Conservation (phyloP, 2,329 filamentous ascomycete species). For the Verruconis gallopava region DNA sequence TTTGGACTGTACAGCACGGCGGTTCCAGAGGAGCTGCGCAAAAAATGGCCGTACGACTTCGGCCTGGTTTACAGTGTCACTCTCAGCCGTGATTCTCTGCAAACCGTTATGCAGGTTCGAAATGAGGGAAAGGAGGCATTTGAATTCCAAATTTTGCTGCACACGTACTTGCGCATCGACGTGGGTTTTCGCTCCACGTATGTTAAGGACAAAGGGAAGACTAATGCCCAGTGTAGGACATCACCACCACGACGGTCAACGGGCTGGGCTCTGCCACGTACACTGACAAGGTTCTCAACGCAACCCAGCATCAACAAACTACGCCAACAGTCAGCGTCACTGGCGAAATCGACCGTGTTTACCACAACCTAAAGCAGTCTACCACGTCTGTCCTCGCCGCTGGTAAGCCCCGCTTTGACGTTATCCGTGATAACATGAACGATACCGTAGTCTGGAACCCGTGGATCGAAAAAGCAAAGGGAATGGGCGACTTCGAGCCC, state of each 20-base stretch:
- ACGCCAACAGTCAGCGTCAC: slow-evolving; percentile 54
- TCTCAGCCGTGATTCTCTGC: slow-evolving; percentile 58
- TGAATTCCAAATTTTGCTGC: slow-evolving; percentile 83
- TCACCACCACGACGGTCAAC: slow-evolving; percentile 55
- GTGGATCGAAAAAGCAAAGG: slow-evolving; percentile 71
- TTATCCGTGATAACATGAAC: slow-evolving; percentile 71
- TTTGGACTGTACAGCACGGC: slow-evolving; percentile 73
- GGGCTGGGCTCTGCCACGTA: slow-evolving; percentile 69
- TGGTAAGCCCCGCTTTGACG: slow-evolving; percentile 52
- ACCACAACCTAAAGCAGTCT: slow-evolving; percentile 51
- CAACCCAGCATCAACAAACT: slow-evolving; percentile 50
- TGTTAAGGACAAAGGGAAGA: not conserved
- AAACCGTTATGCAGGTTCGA: slow-evolving; percentile 72
- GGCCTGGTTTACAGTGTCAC: slow-evolving; percentile 89
- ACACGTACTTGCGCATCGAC: slow-evolving; percentile 75
- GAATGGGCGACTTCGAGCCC: slow-evolving; percentile 77
- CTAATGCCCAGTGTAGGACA: slow-evolving; percentile 50
- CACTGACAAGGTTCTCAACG: slow-evolving; percentile 68
- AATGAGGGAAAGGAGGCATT: slow-evolving; percentile 76
- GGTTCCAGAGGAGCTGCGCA: slow-evolving; percentile 53
- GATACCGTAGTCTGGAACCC: slow-evolving; percentile 97
- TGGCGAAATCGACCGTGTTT: slow-evolving; percentile 78
- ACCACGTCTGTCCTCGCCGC: slow-evolving; percentile 52
- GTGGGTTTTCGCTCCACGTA: slow-evolving; percentile 40
- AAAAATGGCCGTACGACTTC: slow-evolving; percentile 77